Evolutionary conservation across 805 yeast species (phyloP).

Genomic region (Candida nemodendra): DNA sequence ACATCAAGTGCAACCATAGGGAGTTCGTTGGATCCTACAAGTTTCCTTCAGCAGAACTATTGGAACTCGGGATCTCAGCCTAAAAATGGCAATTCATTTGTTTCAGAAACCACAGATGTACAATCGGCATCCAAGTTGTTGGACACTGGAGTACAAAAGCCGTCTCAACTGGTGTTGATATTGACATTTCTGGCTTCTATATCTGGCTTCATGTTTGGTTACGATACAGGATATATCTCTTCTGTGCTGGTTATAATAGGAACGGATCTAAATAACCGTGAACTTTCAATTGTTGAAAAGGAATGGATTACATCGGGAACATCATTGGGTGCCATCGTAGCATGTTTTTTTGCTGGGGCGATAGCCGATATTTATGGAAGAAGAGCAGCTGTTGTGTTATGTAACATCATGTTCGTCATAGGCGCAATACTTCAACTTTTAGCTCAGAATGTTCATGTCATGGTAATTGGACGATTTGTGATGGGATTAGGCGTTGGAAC

Average conservation of each 20-base stretch:
- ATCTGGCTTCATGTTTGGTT: constrained; percentile 61
- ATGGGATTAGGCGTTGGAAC: constrained; percentile 57
- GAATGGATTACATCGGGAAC: constrained; percentile 56
- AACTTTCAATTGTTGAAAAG: constrained; percentile 43
- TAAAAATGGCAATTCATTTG: too few relatives aligned
- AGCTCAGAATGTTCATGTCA: constrained; percentile 44
- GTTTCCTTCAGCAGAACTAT: too few relatives aligned
- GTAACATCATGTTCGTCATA: constrained; percentile 45
- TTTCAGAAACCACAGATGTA: constrained; percentile 5
- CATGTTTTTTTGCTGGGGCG: constrained; percentile 48
- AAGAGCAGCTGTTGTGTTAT: constrained; percentile 42
- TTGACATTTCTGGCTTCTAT: constrained; percentile 51
- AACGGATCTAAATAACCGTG: constrained; percentile 40
- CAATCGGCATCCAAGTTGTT: constrained; percentile 14
- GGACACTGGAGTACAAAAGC: constrained; percentile 23
- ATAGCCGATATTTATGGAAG: constrained; percentile 51
- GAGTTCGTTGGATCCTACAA: too few relatives aligned
- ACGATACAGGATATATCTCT: constrained; percentile 60
- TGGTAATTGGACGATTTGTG: constrained; percentile 51
- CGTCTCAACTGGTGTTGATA: constrained; percentile 41
- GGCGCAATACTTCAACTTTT: constrained; percentile 49
- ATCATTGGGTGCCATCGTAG: constrained; percentile 53
- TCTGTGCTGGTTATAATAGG: constrained; percentile 54
- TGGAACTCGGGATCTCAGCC: too few relatives aligned
- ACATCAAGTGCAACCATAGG: too few relatives aligned